Evolutionary conservation across 768 basidiomycete species (phyloP).

Genomic region (Leccinum arenicola): DNA sequence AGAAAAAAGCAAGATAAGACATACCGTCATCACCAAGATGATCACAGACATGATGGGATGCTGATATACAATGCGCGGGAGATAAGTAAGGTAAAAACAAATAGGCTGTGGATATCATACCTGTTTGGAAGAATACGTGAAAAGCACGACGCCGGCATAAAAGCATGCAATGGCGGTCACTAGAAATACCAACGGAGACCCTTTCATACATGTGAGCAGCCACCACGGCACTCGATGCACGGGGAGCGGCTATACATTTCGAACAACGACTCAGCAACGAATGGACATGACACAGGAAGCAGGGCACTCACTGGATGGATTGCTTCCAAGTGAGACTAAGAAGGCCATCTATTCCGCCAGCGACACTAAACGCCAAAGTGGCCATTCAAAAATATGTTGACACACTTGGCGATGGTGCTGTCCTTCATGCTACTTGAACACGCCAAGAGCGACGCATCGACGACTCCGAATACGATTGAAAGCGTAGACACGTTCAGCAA

Average conservation of each 20-base stretch:
- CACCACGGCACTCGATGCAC: conserved; percentile 54
- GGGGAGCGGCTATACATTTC: conserved; percentile 38
- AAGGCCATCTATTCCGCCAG: conserved; percentile 48
- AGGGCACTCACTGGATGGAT: conserved; percentile 45
- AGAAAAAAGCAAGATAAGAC: background rate
- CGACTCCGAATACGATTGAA: conserved; percentile 51
- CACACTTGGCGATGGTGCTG: conserved; percentile 33
- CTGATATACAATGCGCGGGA: conserved; percentile 32
- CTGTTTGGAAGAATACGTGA: conserved; percentile 70
- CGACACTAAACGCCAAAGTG: conserved; percentile 51
- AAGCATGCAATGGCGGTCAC: conserved; percentile 81
- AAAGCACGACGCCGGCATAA: conserved; percentile 71
- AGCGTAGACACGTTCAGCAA: conserved; percentile 49
- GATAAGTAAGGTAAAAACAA: background rate
- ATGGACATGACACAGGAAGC: background rate
- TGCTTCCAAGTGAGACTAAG: conserved; percentile 55
- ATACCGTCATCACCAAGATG: conserved; percentile 65
- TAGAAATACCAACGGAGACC: conserved; percentile 78
- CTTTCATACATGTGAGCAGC: conserved; percentile 75
- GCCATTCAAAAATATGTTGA: conserved; percentile 54
- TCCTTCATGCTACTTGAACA: conserved; percentile 37
- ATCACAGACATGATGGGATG: conserved; percentile 57
- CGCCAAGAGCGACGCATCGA: conserved; percentile 46
- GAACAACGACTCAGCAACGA: background rate
- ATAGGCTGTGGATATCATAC: conserved; percentile 33